Evolutionary conservation across 257 asterid genomes (phyloP).

Genomic region (Capsicum pubescens): DNA sequence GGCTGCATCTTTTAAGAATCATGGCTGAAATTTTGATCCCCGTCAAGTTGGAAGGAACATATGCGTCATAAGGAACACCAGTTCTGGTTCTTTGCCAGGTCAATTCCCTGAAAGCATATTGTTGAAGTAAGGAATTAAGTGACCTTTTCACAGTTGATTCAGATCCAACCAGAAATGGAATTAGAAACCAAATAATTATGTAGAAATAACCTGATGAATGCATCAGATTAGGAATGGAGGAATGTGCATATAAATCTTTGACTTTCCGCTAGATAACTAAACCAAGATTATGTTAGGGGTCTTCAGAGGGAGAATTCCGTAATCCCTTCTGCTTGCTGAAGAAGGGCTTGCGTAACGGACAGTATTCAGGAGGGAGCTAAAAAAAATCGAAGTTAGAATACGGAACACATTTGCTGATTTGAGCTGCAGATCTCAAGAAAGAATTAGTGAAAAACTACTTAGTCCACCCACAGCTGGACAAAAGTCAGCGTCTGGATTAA

Average conservation of each 20-base stretch:
- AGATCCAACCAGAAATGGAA: conserved; percentile 32
- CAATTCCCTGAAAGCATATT: conserved; percentile 72
- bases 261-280: no score
- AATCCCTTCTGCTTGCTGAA: neutral
- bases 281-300: no score
- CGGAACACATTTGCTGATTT: neutral
- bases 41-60: conserved; percentile 62
- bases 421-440: conserved; percentile 3
- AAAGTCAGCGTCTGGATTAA: neutral
- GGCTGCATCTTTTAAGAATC: conserved; percentile 84
- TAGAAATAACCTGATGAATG: conserved; percentile 16
- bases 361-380: neutral
- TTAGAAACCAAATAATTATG: neutral
- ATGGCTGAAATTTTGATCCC: conserved; percentile 76
- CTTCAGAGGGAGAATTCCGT: neutral
- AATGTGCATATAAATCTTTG: neutral
- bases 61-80: conserved; percentile 64
- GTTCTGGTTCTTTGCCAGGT: conserved; percentile 50
- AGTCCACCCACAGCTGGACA: neutral
- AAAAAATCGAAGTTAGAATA: neutral
- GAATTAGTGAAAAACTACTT: neutral
- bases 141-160: conserved; percentile 47
- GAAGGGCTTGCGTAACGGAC: neutral
- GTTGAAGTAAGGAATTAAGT: conserved; percentile 82
- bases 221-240: neutral